Evolutionary conservation across 2,329 filamentous ascomycete genomes (phyloP).

Genomic region (Aspergillus caelatus): DNA sequence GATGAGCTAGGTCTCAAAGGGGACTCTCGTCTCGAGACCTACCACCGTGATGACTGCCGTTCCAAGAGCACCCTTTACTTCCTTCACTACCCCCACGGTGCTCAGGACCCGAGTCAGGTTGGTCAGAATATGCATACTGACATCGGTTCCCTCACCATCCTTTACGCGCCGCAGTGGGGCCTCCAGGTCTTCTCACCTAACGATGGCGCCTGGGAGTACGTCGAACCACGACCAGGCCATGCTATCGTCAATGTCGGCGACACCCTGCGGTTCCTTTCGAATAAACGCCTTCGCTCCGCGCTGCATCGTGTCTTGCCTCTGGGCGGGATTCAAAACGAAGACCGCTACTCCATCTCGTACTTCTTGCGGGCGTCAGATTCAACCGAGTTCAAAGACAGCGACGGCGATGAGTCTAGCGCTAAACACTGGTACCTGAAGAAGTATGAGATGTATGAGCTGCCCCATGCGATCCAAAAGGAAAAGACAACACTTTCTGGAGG

Average conservation of each 20-base stretch:
- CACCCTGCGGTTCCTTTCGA: slow-evolving; percentile 13
- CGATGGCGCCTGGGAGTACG: slow-evolving; percentile 4
- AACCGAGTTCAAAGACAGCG: not conserved
- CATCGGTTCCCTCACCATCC: slow-evolving; percentile 30
- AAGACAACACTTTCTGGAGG: not conserved
- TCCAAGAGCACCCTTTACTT: slow-evolving; percentile 19
- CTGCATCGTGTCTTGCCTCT: slow-evolving; percentile 7
- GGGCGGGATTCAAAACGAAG: not conserved
- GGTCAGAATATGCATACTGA: slow-evolving; percentile 35
- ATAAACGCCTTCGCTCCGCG: slow-evolving; percentile 4
- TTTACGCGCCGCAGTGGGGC: slow-evolving; percentile 33
- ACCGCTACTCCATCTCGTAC: not conserved
- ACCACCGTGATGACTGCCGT: slow-evolving; percentile 13
- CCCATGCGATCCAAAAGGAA: not conserved
- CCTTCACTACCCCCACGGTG: slow-evolving; percentile 17
- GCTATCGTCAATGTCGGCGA: slow-evolving; percentile 20
- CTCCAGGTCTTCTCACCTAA: slow-evolving; percentile 28
- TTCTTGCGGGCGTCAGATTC: not conserved
- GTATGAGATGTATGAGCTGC: not conserved
- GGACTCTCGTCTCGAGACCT: not conserved
- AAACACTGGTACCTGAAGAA: not conserved
- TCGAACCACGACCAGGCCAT: slow-evolving; percentile 10
- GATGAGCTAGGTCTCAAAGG: not conserved
- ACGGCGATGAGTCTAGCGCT: not conserved
- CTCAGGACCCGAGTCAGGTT: slow-evolving; percentile 8